Percentiles rank a stretch among this genome's conserved stretches.
These are phyloP conservation scores for Wickerhamiella bombiphila DNA, from an alignment of 805 yeast species.

Conservation along the genomic window DNA sequence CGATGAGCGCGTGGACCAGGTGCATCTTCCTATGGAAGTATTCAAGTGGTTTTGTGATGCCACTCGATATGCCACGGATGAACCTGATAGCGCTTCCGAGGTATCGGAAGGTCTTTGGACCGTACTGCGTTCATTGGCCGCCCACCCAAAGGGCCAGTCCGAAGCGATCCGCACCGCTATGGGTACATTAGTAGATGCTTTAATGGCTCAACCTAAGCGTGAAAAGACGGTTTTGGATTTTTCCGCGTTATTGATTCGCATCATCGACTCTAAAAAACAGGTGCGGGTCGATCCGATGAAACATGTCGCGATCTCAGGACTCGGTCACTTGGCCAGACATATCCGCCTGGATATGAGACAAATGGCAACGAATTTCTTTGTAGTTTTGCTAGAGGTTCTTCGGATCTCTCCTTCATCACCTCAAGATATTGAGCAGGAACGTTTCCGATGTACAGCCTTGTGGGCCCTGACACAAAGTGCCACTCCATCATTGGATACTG, in stretches of 20 bases:
- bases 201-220: constrained; percentile 7
- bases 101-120: constrained; percentile 10
- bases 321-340: constrained; percentile 10
- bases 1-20: constrained; percentile 1
- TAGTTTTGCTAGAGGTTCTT: constrained; percentile 12
- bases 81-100: constrained; percentile 7
- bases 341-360: constrained; percentile 11
- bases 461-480: constrained; percentile 13
- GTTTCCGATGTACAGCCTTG: constrained; percentile 14
- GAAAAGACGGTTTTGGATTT: constrained; percentile 10
- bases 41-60: constrained; percentile 15
- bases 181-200: constrained; percentile 12
- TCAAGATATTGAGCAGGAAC: constrained; percentile 4
- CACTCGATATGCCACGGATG: constrained; percentile 7
- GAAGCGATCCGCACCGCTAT: constrained; percentile 14
- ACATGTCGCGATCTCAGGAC: constrained; percentile 14
- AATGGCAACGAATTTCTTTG: constrained; percentile 13
- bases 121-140: constrained; percentile 13
- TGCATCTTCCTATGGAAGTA: constrained; percentile 7
- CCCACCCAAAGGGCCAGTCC: constrained; percentile 15
- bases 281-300: constrained; percentile 15
- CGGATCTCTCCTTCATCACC: constrained; percentile 8
- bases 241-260: constrained; percentile 11
- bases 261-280: constrained; percentile 12
- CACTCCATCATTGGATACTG: constrained; percentile 21